Base-by-base conservation (phyloP, 2,329 filamentous ascomycete species). In the Calonectria hawksworthii region DNA sequence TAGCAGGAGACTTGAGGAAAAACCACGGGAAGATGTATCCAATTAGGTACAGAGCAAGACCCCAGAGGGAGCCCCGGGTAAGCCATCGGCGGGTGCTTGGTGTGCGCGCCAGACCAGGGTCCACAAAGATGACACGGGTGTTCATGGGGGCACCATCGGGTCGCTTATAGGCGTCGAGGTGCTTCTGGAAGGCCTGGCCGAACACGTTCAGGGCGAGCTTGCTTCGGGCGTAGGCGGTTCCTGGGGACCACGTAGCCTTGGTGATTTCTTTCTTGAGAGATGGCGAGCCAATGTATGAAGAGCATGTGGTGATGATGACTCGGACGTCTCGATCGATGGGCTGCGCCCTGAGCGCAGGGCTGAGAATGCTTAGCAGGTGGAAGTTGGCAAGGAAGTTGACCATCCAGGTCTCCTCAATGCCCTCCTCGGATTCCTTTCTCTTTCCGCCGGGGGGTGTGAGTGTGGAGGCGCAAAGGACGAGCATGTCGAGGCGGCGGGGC, bases 331-430 rank as follows among this genome's bases (percentile, higher is more conserved):
- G 92, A 84, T 99, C 97, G 70, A 98, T 93, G 2, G 97, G 97
- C 85, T 99, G 97, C 1, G 94, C 95, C 78, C 95, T 92, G 74
- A 99, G 89, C 0, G 97, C 96, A 0, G 97, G 97, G 79, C 94
- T 97, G 44, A 99, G 89, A 36, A 99, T 98, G 77, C 94, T 95
- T 56, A 99, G 89, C 4, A 99, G 89, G 82, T 99, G 98, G 86
- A 98, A 99, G 84, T 98, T 99, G 76, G 96, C 94, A 50, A 99
- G 90, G 84, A 96, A 99, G 83, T 99, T 99, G 80, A 99, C 89
- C 86, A 96, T 95, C 96, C 96, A 99, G 75, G 94, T 96, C 78
- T 93, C 90, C 83, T 99, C 96, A 18, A 99, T 87, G 0, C 95
- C 96, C 82, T 98, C 96, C 8, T 89, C 86, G 0, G 96, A 98